Evolutionary conservation across 2,329 filamentous ascomycete species (phyloP).

Genomic region (Phialocephala sp.): DNA sequence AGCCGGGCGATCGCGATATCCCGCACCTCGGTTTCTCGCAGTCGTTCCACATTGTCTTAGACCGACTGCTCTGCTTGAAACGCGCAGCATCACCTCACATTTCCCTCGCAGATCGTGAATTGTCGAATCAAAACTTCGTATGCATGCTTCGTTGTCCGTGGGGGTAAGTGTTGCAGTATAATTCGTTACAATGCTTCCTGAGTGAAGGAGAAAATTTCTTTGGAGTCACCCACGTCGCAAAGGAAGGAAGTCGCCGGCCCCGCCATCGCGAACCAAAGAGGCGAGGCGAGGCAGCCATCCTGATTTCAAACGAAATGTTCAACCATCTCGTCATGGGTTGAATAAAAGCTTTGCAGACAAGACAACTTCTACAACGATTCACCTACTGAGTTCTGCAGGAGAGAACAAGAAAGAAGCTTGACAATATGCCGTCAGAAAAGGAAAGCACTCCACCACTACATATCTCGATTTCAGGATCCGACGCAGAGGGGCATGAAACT

Average conservation of each 20-base stretch:
- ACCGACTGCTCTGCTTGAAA: constrained; percentile 16
- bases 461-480: constrained; percentile 36
- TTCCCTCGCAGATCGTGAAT: constrained; percentile 1
- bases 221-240: not conserved
- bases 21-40: not conserved
- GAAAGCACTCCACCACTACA: constrained; percentile 32
- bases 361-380: constrained; percentile 7
- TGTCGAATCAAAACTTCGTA: constrained; percentile 6
- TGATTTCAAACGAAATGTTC: too few relatives aligned
- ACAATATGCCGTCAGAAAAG: constrained; percentile 34
- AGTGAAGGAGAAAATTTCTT: not conserved
- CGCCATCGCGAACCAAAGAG: constrained; percentile 6
- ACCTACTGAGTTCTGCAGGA: not conserved
- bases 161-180: not conserved
- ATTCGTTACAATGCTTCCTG: not conserved
- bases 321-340: constrained; percentile 24
- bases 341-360: constrained; percentile 10
- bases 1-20: not conserved
- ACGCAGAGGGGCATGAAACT: constrained; percentile 37
- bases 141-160: constrained; percentile 13
- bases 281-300: not conserved
- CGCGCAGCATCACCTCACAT: constrained; percentile 27
- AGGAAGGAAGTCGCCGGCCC: not conserved
- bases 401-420: not conserved
- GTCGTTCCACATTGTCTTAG: constrained; percentile 6